Evolutionary conservation across 768 basidiomycete genomes (phyloP).

Genomic region (Leccinum ochraceum): DNA sequence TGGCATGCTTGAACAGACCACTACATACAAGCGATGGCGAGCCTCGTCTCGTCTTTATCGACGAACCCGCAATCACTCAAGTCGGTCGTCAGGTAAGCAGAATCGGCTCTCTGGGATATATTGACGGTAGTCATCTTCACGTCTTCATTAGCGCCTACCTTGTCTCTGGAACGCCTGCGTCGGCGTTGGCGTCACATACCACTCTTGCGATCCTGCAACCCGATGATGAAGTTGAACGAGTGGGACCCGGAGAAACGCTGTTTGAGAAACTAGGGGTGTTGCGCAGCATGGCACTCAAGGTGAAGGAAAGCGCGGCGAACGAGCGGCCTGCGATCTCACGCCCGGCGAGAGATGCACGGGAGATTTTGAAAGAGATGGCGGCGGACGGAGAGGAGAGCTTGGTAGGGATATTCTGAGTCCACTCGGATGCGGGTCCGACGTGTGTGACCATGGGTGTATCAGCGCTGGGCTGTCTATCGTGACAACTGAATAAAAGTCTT

Average conservation of each 20-base stretch:
- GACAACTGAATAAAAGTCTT: too few relatives aligned
- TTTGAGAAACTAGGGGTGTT: conserved; percentile 68
- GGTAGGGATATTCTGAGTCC: conserved; percentile 28
- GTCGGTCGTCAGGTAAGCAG: conserved; percentile 59
- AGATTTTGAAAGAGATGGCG: conserved; percentile 50
- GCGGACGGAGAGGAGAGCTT: conserved; percentile 27
- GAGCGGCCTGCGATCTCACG: conserved; percentile 74
- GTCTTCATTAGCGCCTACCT: conserved; percentile 53
- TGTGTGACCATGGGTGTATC: background rate
- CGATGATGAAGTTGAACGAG: conserved; percentile 37
- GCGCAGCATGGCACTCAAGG: conserved; percentile 68
- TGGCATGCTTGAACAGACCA: conserved; percentile 47
- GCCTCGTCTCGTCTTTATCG: conserved; percentile 63
- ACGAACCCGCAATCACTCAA: conserved; percentile 62
- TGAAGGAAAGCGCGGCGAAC: conserved; percentile 64
- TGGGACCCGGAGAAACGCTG: conserved; percentile 37
- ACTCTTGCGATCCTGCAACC: conserved; percentile 57
- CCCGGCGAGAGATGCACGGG: conserved; percentile 82
- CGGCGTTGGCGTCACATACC: conserved; percentile 58
- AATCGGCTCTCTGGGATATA: conserved; percentile 26
- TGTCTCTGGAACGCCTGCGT: conserved; percentile 65
- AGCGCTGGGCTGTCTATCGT: too few relatives aligned
- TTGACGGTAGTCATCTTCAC: conserved; percentile 6
- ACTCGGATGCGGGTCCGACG: background rate
- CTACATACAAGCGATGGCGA: conserved; percentile 65